Evolutionary conservation across 495 filamentous ascomycete genomes (phyloP), one percentile per base, ranked within the genome.

Genomic region (Neohortaea acidophila): DNA sequence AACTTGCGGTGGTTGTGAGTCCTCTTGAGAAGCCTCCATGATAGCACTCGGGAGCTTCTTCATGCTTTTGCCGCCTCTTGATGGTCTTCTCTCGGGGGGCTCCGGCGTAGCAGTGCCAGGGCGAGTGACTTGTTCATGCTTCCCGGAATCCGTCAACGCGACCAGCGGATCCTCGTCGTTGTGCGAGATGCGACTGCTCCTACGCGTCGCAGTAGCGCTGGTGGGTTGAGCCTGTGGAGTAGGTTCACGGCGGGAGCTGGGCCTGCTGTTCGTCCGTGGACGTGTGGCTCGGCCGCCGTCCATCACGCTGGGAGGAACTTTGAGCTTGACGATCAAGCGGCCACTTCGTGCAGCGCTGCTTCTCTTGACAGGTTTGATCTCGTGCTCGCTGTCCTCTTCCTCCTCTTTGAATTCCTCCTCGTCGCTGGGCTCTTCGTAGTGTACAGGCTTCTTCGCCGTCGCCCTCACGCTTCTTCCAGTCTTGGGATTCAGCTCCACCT

Each of bases 71-170:
- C 58, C 59, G 27, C 71, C 73, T 27, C 75, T 66, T 17, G 65
- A 73, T 2, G 66, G 60, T 39, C 75, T 66, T 14, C 33, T 22
- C 20, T 54, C 39, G 33, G 65, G 54, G 21, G 63, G 49, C 46
- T 85, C 80, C 1, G 83, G 84, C 44, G 72, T 84, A 26, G 56
- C 65, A 10, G 80, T 83, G 27, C 69, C 72, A 21, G 68, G 61
- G 39, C 68, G 57, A 21, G 75, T 62, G 11, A 70, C 62, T 38
- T 69, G 51, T 39, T 75, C 70, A 53, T 91, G 81, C 49, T 67
- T 72, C 10, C 84, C 84, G 2, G 84, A 91, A 49, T 75, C 77
- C 0, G 82, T 76, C 22, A 92, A 62, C 13, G 67, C 73, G 28
- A 76, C 60, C 11, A 79, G 65, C 12, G 77, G 68, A 26, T 72